These are phyloP conservation scores for Raphanus raphanistrum DNA, from an alignment of 345 rosid species.

Conservation along the genomic window DNA sequence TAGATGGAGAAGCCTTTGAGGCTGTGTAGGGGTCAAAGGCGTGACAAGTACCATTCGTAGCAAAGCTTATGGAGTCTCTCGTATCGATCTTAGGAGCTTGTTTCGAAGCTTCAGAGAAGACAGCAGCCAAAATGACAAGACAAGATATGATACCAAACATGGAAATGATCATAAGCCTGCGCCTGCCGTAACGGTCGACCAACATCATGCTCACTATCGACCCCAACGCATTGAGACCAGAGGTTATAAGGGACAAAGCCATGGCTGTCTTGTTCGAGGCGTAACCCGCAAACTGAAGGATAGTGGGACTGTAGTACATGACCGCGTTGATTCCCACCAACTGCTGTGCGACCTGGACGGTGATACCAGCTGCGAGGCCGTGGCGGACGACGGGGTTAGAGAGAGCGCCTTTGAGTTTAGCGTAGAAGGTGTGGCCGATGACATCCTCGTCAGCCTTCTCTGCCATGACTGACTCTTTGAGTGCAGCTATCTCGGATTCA, in stretches of 20 bases:
- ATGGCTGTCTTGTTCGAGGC: not conserved
- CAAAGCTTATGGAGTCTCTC: not conserved
- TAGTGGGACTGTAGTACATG: not conserved
- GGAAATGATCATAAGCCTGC: not conserved
- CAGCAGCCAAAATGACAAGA: not conserved
- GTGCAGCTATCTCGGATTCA: not conserved
- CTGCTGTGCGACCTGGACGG: not conserved
- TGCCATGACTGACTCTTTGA: not conserved
- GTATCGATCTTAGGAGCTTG: not conserved
- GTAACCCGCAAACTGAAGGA: not conserved
- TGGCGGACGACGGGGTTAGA: not conserved
- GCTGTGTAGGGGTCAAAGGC: not conserved
- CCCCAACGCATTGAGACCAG: not conserved
- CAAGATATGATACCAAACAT: not conserved
- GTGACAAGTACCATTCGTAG: not conserved
- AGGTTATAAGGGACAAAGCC: not conserved
- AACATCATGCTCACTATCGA: not conserved
- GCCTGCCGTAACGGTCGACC: not conserved
- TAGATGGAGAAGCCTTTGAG: not conserved
- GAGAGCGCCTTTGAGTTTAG: not conserved
- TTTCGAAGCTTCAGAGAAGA: not conserved
- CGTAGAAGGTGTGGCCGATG: not conserved
- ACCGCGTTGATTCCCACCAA: not conserved
- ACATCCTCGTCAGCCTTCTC: not conserved
- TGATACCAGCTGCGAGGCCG: not conserved